Evolutionary conservation across 2,329 filamentous ascomycete species (phyloP), one percentile per base, ranked within the genome.

Genomic region (Chalaropsis ovoidea): DNA sequence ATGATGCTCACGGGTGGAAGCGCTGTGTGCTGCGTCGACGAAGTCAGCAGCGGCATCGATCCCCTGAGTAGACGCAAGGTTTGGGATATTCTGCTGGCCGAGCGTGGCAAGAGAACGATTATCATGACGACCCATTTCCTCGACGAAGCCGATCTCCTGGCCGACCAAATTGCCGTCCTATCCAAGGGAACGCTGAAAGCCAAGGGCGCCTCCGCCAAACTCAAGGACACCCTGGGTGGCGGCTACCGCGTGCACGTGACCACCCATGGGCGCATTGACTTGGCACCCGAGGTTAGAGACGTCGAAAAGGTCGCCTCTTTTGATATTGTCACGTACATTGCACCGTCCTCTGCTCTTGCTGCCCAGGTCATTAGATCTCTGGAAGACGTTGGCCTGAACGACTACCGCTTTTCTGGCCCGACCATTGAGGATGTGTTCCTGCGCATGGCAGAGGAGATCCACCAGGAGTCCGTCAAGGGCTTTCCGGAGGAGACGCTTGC

Each of bases 1-100:
- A 93, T 96, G 85, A 96, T 96, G 90, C 85, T 96, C 70, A 95
- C 90, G 2, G 92, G 93, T 68, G 91, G 90, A 11, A 93, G 88
- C 68, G 85, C 85, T 27, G 86, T 96, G 0, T 96, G 92, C 75
- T 94, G 90, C 71, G 85, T 96, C 5, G 92, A 96, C 70, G 93
- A 96, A 74, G 90, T 96, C 15, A 92, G 88, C 47, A 91, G 87
- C 67, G 93, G 92, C 15, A 80, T 96, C 22, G 92, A 96, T 72
- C 91, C 93, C 0, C 77, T 96, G 0, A 92, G 88, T 22, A 81
- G 93, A 65, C 80, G 91, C 35, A 96, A 95, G 76, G 89, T 96
- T 27, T 96, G 92, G 92, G 90, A 96, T 70, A 96, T 96, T 67
- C 78, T 96, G 24, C 79, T 96, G 13, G 88, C 88, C 1, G 91